Evolutionary conservation across 2,329 filamentous ascomycete species (phyloP), one percentile per base, ranked within the genome.

Genomic region (Bipolaris sorokiniana): DNA sequence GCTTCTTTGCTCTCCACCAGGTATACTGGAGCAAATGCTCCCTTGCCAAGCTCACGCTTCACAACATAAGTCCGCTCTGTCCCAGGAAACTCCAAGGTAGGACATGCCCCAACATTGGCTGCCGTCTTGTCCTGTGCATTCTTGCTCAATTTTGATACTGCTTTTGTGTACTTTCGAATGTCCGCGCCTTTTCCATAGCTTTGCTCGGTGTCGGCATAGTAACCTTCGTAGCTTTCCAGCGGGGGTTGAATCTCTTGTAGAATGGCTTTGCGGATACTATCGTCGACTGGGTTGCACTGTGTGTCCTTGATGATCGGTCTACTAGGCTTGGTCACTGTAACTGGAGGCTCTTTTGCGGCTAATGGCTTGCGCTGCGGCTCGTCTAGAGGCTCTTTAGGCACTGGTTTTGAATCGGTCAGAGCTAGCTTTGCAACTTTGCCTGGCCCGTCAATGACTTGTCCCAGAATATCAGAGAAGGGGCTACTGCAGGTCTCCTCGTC

Each of bases 1-100:
- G 83, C 80, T 0, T 79, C 78, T n/a, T 89, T 89, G 65, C 84
- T 86, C 71, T 97, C 91, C 7, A 93, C 89, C 0, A 99, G 85
- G 73, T 97, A 99, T 2, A 99, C 95, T 0, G 95, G 94, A 0
- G 94, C 95, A 77, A 96, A 99, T 0, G 95, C 95, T 7, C 95
- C 95, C 26, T 92, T 91, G 1, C 95, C 95, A 11, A 99, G 86
- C 74, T 98, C 92, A 48, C 89, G 87, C 71, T 90, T 91, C 54
- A 98, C 78, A 1, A 86, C 89, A 76, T 97, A 99, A 40, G 83
- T 84, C 37, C 87, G 82, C 20, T 84, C 79, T 2, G 85, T 82
- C 37, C 86, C 86, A 0, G 86, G 82, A 58, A 97, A 90, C 40
- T 86, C 81, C 20, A 98, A 82, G 3, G 84, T 80, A 0, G 91